These are phyloP conservation scores for Pseudogymnoascus sp. DNA, from an alignment of 2,329 filamentous ascomycete genomes.

Conservation along the genomic window DNA sequence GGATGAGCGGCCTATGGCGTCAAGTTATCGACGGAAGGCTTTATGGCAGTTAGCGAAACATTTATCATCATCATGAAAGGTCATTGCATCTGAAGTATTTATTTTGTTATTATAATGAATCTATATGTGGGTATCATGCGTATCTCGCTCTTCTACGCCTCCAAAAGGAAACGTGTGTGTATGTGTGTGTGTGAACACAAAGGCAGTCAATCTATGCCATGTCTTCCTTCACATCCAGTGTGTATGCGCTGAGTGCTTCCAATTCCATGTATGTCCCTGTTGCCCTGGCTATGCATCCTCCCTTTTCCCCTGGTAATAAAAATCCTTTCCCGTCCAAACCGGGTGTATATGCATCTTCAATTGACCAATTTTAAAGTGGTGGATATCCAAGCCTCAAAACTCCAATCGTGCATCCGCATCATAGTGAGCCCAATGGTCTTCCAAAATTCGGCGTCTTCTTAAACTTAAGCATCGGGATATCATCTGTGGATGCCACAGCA, in stretches of 20 bases:
- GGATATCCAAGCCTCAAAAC: background rate
- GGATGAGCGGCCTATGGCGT: background rate
- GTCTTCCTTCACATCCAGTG: background rate
- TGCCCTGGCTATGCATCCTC: background rate
- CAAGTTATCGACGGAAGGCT: background rate
- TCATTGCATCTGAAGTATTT: background rate
- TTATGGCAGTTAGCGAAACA: background rate
- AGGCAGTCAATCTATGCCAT: conserved; percentile 1
- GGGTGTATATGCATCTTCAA: background rate
- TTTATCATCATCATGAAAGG: background rate
- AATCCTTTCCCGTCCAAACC: background rate
- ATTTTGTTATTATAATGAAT: background rate
- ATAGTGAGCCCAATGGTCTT: conserved; percentile 19
- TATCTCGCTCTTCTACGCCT: conserved; percentile 5
- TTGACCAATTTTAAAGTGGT: background rate
- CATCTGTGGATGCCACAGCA: conserved; percentile 18
- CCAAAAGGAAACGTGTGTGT: conserved; percentile 3
- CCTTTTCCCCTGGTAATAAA: background rate
- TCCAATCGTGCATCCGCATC: background rate
- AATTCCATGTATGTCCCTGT: background rate
- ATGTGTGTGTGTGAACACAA: background rate
- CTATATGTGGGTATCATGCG: conserved; percentile 9
- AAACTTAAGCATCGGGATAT: conserved; percentile 21
- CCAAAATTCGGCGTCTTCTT: conserved; percentile 26
- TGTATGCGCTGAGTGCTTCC: background rate